Evolutionary conservation across 2,329 filamentous ascomycete species (phyloP), one percentile per base, ranked within the genome.

Genomic region (Orbilia quercus): DNA sequence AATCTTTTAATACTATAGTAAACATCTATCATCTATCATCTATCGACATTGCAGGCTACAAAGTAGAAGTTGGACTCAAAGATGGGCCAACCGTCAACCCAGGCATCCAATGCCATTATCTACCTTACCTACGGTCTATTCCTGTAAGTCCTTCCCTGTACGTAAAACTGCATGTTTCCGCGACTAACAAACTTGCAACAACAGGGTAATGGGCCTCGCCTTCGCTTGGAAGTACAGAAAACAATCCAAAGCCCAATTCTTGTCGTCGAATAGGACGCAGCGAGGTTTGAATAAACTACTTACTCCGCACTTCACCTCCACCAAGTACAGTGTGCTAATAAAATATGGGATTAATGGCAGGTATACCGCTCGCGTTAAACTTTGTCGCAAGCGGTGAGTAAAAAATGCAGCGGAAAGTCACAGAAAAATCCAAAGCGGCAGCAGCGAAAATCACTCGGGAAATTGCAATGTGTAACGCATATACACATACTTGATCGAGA

Each of bases 341-440:
- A n/a, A n/a, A n/a, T n/a, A n/a, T n/a, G n/a, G n/a, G n/a, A n/a
- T n/a, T n/a, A n/a, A n/a, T 44, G n/a, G 12, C 78, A 95, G 91
- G 90, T 76, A 83, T 92, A 76, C 91, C 91, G 77, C 83, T 95
- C 81, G 90, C 91, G 81, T 85, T 95, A 80, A 95, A 95, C 83
- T 95, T 95, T 84, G 91, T 95, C 83, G 91, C 91, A 81, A 91
- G 91, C 84, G 90, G 91, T 95, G 88, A 94, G 91, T 94, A 82
- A 74, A 81, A 81, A 80, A 80, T 79, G 79, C 78, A 78, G 75
- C 75, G 76, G 78, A 28, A n/a, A 44, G 28, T 9, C 23, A 58
- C n/a, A 40, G n/a, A 22, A 31, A 34, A 44, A 18, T 82, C 81
- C 82, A 84, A 84, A 87, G 88, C 87, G 57, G 58, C 34, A 50